Evolutionary conservation across 495 filamentous ascomycete species (phyloP).

Genomic region (Xylaria scruposa): DNA sequence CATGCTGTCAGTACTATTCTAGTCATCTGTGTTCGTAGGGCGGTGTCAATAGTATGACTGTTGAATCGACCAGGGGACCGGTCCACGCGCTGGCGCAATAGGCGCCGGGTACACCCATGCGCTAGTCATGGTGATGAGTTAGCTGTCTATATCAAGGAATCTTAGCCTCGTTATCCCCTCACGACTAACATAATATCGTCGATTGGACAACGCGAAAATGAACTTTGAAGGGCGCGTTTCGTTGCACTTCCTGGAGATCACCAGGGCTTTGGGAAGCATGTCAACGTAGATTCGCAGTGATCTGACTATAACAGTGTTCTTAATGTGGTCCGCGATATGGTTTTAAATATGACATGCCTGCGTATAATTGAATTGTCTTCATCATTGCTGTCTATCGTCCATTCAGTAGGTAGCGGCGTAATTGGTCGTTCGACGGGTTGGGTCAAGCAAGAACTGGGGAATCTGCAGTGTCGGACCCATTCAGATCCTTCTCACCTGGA

Average conservation of each 20-base stretch:
- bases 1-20: not conserved
- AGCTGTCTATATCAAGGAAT: not conserved
- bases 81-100: not conserved
- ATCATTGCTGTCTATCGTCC: not conserved
- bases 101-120: not conserved
- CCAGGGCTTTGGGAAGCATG: not conserved
- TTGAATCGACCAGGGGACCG: not conserved
- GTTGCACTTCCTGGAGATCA: not conserved
- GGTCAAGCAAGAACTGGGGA: not conserved
- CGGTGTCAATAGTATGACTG: conserved; percentile 1
- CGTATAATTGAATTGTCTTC: not conserved
- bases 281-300: not conserved
- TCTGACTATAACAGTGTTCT: not conserved
- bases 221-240: not conserved
- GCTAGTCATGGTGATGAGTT: not conserved
- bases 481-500: not conserved
- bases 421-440: not conserved
- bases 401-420: not conserved
- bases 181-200: not conserved
- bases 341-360: not conserved
- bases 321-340: not conserved
- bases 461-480: conserved; percentile 5
- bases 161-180: not conserved
- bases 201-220: not conserved
- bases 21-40: not conserved